Conservation (phyloP, 768 basidiomycete species). For the Kwoniella dejecticola region DNA sequence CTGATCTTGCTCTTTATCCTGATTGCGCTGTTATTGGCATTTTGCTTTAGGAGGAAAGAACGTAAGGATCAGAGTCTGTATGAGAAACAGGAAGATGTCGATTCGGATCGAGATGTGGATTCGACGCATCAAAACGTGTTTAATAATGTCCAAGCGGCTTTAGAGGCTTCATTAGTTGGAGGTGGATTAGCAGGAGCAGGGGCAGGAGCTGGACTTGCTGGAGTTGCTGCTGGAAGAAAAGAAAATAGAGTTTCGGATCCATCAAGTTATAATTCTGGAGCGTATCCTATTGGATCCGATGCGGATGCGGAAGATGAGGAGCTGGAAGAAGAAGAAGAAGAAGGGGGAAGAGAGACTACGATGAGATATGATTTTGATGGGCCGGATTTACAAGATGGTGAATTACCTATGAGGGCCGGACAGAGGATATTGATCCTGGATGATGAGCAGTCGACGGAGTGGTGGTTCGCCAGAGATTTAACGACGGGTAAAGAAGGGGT, state of each 20-base stretch:
- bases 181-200: slow-evolving; percentile 27
- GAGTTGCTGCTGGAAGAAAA: slow-evolving; percentile 19
- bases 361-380: slow-evolving; percentile 53
- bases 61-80: slow-evolving; percentile 24
- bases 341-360: slow-evolving; percentile 51
- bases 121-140: slow-evolving; percentile 48
- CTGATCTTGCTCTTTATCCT: slow-evolving; percentile 59
- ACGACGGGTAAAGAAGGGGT: slow-evolving; percentile 81
- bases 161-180: slow-evolving; percentile 35
- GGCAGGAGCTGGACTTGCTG: slow-evolving; percentile 13
- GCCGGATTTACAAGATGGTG: slow-evolving; percentile 52
- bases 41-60: slow-evolving; percentile 41
- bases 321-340: slow-evolving; percentile 39
- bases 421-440: slow-evolving; percentile 54
- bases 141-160: slow-evolving; percentile 42
- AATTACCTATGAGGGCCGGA: slow-evolving; percentile 52
- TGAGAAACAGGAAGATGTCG: slow-evolving; percentile 30
- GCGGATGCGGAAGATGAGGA: slow-evolving; percentile 4
- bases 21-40: slow-evolving; percentile 47
- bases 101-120: slow-evolving; percentile 31
- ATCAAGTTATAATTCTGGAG: slow-evolving; percentile 16
- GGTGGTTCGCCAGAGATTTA: slow-evolving; percentile 90
- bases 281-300: slow-evolving; percentile 14
- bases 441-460: slow-evolving; percentile 66
- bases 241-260: slow-evolving; percentile 11